A percentile compares a stretch with the other conserved stretches of the same genome.
phyloP scores from a whole-genome alignment of 305 asterid genomes.

The Solanum hybrid region DNA sequence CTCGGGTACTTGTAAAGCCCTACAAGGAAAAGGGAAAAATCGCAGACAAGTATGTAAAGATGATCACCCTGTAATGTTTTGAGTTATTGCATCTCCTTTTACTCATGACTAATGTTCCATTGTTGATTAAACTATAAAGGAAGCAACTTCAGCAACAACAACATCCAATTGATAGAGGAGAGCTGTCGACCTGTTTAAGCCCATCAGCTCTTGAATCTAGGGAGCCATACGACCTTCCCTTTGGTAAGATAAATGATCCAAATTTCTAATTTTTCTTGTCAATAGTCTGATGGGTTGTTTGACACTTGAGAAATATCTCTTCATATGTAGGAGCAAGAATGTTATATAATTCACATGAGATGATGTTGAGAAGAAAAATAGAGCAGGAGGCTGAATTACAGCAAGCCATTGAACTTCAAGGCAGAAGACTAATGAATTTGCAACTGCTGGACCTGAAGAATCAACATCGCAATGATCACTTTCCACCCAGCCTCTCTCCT shows the following conservation, averaged over 20 bases:
- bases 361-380: slow-evolving; percentile 62
- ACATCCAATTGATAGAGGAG: slow-evolving; percentile 63
- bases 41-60: slow-evolving; percentile 57
- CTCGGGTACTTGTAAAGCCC: slow-evolving; percentile 96
- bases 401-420: slow-evolving; percentile 75
- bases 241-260: slow-evolving; percentile 33
- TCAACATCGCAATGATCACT: slow-evolving; percentile 37
- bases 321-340: slow-evolving; percentile 46
- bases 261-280: background rate
- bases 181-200: slow-evolving; percentile 52
- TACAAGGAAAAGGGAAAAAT: slow-evolving; percentile 96
- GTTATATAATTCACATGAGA: slow-evolving; percentile 60
- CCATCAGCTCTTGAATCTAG: slow-evolving; percentile 61
- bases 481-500: slow-evolving; percentile 34
- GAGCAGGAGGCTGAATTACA: slow-evolving; percentile 76
- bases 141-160: slow-evolving; percentile 56
- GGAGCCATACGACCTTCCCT: slow-evolving; percentile 62
- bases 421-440: slow-evolving; percentile 65
- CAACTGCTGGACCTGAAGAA: slow-evolving; percentile 67
- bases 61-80: background rate
- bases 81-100: background rate
- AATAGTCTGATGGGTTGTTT: background rate
- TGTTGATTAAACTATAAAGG: slow-evolving; percentile 25
- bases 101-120: background rate
- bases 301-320: background rate